These are phyloP conservation scores for Cucurbita argyrosperma DNA, from an alignment of 306 rosid species.

Conservation along the genomic window DNA sequence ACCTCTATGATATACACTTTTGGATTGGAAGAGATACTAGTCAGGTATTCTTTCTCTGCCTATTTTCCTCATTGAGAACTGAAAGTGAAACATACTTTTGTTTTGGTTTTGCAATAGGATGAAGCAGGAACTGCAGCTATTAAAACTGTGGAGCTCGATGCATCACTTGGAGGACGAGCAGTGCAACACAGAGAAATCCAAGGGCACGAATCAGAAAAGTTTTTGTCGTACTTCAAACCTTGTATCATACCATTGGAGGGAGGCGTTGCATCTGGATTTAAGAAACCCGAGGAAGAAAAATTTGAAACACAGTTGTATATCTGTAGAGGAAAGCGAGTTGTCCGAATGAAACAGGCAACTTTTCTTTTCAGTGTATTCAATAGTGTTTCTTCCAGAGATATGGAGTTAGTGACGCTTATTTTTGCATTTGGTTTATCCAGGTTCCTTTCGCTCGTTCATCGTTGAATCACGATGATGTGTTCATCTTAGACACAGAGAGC, in stretches of 20 bases:
- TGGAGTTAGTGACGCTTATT: constrained; percentile 9
- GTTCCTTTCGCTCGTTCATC: constrained; percentile 92
- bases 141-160: constrained; percentile 86
- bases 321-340: constrained; percentile 97
- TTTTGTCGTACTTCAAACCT: constrained; percentile 92
- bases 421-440: constrained; percentile 32
- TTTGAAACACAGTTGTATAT: constrained; percentile 73
- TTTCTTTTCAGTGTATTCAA: constrained; percentile 9
- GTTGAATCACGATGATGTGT: constrained; percentile 93
- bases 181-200: constrained; percentile 93
- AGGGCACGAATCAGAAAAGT: constrained; percentile 94
- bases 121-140: constrained; percentile 97
- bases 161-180: constrained; percentile 91
- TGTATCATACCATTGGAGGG: constrained; percentile 96
- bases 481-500: constrained; percentile 68
- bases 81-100: background rate
- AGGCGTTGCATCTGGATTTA: constrained; percentile 81
- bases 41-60: constrained; percentile 43
- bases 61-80: background rate
- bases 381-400: background rate
- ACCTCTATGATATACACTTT: constrained; percentile 76
- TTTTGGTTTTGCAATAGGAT: constrained; percentile 38
- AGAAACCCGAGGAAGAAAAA: constrained; percentile 58
- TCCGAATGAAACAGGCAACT: constrained; percentile 90
- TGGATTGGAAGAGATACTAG: constrained; percentile 99